Conservation (phyloP, 176 grass and related monocot species). For the Alopecurus myosuroides region DNA sequence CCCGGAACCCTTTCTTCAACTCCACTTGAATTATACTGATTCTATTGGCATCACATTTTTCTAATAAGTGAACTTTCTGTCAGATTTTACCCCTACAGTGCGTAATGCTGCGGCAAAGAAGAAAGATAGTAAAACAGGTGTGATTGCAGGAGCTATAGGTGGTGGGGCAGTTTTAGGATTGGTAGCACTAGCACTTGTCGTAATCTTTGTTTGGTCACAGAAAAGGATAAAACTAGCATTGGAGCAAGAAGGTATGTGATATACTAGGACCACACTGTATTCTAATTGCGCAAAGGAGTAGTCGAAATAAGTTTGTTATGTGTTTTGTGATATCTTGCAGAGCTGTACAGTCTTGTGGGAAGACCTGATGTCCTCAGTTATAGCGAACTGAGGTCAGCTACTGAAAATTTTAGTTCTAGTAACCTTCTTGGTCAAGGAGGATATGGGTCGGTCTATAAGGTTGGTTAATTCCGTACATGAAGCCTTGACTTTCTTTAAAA, state of each 20-base stretch:
- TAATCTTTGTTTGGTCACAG: not conserved
- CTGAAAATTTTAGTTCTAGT: slow-evolving; percentile 51
- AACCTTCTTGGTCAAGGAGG: slow-evolving; percentile 15
- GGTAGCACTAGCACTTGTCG: slow-evolving; percentile 17
- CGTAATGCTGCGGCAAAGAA: slow-evolving; percentile 1
- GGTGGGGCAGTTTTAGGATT: slow-evolving; percentile 43
- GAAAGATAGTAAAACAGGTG: slow-evolving; percentile 30
- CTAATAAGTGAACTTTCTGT: not conserved
- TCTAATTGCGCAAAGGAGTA: not conserved
- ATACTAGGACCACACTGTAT: not conserved
- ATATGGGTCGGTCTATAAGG: slow-evolving; percentile 17
- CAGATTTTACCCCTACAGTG: slow-evolving; percentile 5
- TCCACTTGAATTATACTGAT: not conserved
- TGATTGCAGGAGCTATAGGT: slow-evolving; percentile 45
- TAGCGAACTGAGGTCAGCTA: slow-evolving; percentile 65
- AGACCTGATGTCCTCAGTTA: slow-evolving; percentile 64
- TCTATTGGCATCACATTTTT: not conserved
- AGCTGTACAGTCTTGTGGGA: slow-evolving; percentile 43
- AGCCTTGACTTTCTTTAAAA: not conserved
- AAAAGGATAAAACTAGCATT: not conserved
- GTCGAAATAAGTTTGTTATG: not conserved
- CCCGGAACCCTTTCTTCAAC: not conserved
- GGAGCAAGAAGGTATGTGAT: not conserved
- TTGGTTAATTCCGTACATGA: slow-evolving; percentile 11
- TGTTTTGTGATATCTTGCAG: slow-evolving; percentile 40